Base-by-base conservation (phyloP, 129 eudicot genomes). In the Saussurea involucrata region DNA sequence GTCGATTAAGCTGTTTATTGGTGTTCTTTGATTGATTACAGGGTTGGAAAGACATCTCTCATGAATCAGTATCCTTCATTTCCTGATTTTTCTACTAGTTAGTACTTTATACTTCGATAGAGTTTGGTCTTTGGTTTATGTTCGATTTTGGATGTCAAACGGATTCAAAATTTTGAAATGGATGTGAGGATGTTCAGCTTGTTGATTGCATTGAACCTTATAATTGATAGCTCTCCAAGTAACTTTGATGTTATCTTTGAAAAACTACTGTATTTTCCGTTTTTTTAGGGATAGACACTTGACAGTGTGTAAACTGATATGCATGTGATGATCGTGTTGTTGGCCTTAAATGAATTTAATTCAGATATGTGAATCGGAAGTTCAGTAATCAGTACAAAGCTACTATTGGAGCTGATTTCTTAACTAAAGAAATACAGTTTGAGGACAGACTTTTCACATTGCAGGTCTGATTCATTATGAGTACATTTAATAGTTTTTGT, bases 1-100 rank as follows among this genome's bases (percentile, higher is more conserved):
- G 12, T 71, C 24, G 36, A 64, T 71, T 76, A 8, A 72, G 28
- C 22, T 80, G 81, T 66, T 46, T 67, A 29, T 13, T 68, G 28
- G 34, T 76, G 65, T 85, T 88, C 37, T n/a, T 33, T 71, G 21
- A 34, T 63, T 27, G 10, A 32, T 80, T 61, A n/a, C 86, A 88
- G 92, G 86, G 92, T 88, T 66, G 92, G 92, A 24, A 88, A 83
- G 86, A 88, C 92, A 42, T 88, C 92, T 60, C 71, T 88, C 20
- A 88, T 88, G 92, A 88, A 88, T 79, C 92, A 88, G 89, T 88
- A 88, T 88, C 92, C 89, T 82, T 66, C 15, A 40, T 42, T 57
- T 76, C 27, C 29, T 24, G 57, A 74, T 75, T 5, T 24, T 42
- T 34, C 49, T 10, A 22, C 2, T 68, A 12, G 0, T 44, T 44